These are phyloP conservation scores for Tilletia setariae DNA, from an alignment of 1,284 basidiomycete species.

Conservation along the genomic window DNA sequence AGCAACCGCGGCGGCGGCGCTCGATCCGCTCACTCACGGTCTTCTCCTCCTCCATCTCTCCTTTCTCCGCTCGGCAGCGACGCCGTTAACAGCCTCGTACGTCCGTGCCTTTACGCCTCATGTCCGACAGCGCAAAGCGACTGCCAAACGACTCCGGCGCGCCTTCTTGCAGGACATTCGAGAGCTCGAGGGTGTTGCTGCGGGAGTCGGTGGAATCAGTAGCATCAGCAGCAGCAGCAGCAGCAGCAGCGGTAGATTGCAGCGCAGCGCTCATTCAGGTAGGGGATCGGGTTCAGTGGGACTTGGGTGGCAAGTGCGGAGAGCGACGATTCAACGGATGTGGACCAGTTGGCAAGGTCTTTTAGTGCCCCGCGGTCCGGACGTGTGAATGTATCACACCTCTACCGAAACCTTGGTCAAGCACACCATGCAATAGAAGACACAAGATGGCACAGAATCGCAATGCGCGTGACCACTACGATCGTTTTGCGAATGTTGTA, in stretches of 20 bases:
- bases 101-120: slow-evolving; percentile 25
- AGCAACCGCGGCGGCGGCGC: too few relatives aligned
- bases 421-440: too few relatives aligned
- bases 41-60: slow-evolving; percentile 71
- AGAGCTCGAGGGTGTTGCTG: slow-evolving; percentile 65
- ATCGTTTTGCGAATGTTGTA: too few relatives aligned
- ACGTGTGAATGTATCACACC: not conserved
- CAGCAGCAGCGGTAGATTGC: slow-evolving; percentile 62
- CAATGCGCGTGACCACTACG: too few relatives aligned
- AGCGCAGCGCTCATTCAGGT: slow-evolving; percentile 58
- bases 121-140: slow-evolving; percentile 29
- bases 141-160: slow-evolving; percentile 60
- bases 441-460: too few relatives aligned
- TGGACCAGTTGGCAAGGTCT: slow-evolving; percentile 72
- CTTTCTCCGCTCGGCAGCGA: slow-evolving; percentile 64
- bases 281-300: slow-evolving; percentile 52
- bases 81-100: slow-evolving; percentile 23
- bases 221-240: slow-evolving; percentile 55
- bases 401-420: too few relatives aligned
- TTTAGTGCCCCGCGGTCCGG: slow-evolving; percentile 59
- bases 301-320: slow-evolving; percentile 18
- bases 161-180: slow-evolving; percentile 81
- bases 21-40: slow-evolving; percentile 63
- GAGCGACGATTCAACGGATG: slow-evolving; percentile 74
- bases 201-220: slow-evolving; percentile 40